phyloP scores from a whole-genome alignment of 768 basidiomycete species.

The Lactarius sp. region DNA sequence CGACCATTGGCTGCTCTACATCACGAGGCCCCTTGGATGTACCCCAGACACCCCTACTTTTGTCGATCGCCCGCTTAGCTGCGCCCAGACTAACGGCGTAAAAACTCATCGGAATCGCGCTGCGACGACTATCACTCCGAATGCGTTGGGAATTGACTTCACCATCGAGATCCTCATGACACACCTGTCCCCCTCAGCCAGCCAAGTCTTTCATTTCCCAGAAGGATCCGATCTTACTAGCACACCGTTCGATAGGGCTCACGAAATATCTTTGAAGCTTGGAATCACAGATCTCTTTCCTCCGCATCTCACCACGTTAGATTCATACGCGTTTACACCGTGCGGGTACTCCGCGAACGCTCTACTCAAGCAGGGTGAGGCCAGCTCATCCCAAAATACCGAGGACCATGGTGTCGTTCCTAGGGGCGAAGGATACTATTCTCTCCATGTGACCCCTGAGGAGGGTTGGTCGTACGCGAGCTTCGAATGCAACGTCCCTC shows the following conservation, averaged over 20 bases:
- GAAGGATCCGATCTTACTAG: slow-evolving; percentile 26
- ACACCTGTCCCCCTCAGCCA: slow-evolving; percentile 69
- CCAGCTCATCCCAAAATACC: slow-evolving; percentile 26
- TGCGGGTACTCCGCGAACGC: slow-evolving; percentile 97
- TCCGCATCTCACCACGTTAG: slow-evolving; percentile 69
- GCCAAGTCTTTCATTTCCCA: slow-evolving; percentile 67
- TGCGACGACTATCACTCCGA: slow-evolving; percentile 18
- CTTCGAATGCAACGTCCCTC: slow-evolving; percentile 97
- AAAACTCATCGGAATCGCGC: slow-evolving; percentile 18
- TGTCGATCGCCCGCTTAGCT: slow-evolving; percentile 24
- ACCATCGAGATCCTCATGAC: slow-evolving; percentile 99
- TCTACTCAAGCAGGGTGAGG: slow-evolving; percentile 61
- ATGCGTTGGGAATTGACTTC: slow-evolving; percentile 55
- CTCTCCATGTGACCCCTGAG: slow-evolving; percentile 98
- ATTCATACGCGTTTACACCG: slow-evolving; percentile 90
- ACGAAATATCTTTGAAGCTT: slow-evolving; percentile 59
- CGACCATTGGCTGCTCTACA: slow-evolving; percentile 97
- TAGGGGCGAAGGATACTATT: slow-evolving; percentile 87
- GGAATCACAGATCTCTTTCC: slow-evolving; percentile 86
- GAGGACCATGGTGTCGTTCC: slow-evolving; percentile 27
- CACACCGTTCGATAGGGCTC: slow-evolving; percentile 48
- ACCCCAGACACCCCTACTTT: slow-evolving; percentile 22
- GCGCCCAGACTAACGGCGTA: slow-evolving; percentile 7
- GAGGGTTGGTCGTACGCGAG: slow-evolving; percentile 97
- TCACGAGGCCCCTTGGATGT: slow-evolving; percentile 57